These are phyloP conservation scores for Sphaerostilbella broomeana DNA, from an alignment of 2,329 filamentous ascomycete species.

Conservation along the genomic window DNA sequence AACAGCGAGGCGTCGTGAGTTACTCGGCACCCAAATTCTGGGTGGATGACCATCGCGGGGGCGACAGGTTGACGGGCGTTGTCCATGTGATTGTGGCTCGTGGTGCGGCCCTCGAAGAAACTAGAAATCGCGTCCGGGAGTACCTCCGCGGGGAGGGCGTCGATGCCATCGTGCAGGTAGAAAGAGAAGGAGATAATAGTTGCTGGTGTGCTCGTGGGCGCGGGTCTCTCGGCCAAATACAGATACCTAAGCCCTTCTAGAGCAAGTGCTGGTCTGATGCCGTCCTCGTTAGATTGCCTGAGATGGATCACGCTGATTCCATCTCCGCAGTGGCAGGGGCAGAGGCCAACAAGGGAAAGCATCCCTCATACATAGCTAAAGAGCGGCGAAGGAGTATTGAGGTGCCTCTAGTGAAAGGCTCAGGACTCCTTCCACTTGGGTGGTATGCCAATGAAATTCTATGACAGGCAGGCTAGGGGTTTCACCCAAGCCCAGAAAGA, in stretches of 20 bases:
- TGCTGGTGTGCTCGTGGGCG: conserved; percentile 50
- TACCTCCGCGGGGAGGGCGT: conserved; percentile 67
- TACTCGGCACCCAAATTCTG: conserved; percentile 90
- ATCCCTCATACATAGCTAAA: no score
- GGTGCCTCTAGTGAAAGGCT: no score
- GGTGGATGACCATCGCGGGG: conserved; percentile 63
- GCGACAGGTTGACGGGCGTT: conserved; percentile 63
- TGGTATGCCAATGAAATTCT: no score
- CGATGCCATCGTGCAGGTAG: conserved; percentile 81
- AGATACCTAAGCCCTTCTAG: conserved; percentile 30
- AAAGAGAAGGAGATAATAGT: conserved; percentile 66
- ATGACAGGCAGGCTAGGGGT: no score
- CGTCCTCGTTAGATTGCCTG: background rate
- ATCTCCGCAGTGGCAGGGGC: no score
- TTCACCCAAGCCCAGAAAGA: no score
- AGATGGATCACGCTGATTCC: background rate
- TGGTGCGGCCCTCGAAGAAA: conserved; percentile 71
- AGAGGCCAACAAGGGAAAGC: no score
- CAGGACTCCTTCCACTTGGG: no score
- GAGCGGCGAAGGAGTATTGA: no score
- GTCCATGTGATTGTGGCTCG: conserved; percentile 77
- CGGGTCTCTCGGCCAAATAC: conserved; percentile 17
- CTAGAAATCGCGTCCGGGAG: conserved; percentile 66
- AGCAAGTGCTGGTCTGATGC: background rate
- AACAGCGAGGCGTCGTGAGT: conserved; percentile 74